Percentiles rank a stretch among this genome's conserved stretches.
These are phyloP conservation scores for Melaleuca quinquenervia DNA, from an alignment of 345 rosid species.

Conservation along the genomic window DNA sequence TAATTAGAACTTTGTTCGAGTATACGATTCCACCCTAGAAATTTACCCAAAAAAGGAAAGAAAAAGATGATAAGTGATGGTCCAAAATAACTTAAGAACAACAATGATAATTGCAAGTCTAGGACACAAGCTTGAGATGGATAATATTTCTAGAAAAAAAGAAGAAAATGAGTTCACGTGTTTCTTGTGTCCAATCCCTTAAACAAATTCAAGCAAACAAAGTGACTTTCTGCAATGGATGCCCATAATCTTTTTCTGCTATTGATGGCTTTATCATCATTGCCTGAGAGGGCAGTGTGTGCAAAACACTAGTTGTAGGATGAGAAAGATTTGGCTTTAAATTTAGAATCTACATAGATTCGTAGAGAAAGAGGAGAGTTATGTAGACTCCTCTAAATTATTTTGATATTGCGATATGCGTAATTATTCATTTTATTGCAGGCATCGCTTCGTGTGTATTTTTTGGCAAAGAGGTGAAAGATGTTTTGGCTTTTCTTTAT, in stretches of 20 bases:
- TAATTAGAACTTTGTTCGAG: slow-evolving; percentile 58
- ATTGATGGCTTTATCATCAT: background rate
- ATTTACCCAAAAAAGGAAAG: background rate
- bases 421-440: background rate
- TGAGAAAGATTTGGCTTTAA: background rate
- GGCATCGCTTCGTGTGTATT: background rate
- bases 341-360: background rate
- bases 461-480: background rate
- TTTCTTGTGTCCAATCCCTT: background rate
- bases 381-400: background rate
- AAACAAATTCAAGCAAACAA: background rate
- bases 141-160: background rate
- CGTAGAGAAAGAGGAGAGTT: background rate
- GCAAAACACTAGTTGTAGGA: background rate
- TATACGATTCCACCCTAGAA: slow-evolving; percentile 77
- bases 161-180: background rate
- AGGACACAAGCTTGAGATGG: background rate
- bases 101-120: background rate
- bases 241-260: background rate
- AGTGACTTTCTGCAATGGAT: background rate
- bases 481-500: background rate
- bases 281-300: background rate
- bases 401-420: background rate
- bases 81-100: background rate
- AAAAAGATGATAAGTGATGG: background rate